Base-by-base conservation (phyloP, 73 alveolate species). In the Paramecium pentaurelia region DNA sequence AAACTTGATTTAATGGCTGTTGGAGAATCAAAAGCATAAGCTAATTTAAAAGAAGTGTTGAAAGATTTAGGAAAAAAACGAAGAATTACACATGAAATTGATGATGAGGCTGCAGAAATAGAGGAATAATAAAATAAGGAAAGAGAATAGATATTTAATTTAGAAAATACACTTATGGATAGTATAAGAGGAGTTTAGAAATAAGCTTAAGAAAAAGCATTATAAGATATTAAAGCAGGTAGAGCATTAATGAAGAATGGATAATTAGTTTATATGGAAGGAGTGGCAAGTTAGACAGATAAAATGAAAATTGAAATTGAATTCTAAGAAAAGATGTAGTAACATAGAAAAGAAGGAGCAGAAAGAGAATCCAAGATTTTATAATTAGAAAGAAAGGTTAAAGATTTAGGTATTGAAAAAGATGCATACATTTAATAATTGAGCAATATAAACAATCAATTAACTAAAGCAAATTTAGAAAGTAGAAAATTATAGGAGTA, bases 1-100 rank as follows among this genome's bases (percentile, higher is more conserved):
- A 89, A 89, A 11, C 45, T 71, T 40, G 77, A 71, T 14, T 42
- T 71, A 47, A 71, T 89, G 86, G 71, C 86, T 16, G 91, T 71
- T 22, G 94, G 88, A 44, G 88, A 83, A 71, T 89, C 94, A 12
- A 89, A 89, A 32, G 94, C 94, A 8, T 77, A 71, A 71, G 49
- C 54, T 8, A 71, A 77, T 71, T 45, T 89, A 11, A 89, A 89
- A 42, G 85, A 71, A 11, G 88, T 89, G 11, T 73, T 89, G 20
- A 89, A 89, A 49, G 94, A 89, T 18, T 54, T 89, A 25, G 86
- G 92, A 8, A 47, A 71, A 6, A 89, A 89, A 28, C 71, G 54
- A 49, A 89, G 94, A 70, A 45, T 58, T 22, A 83, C 94, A 12
- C 25, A 80, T 80, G 73, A 80, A 32, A 80, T 80, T 44, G 94